Base-by-base conservation (phyloP, 2,329 filamentous ascomycete genomes). In the Nemania sp. region DNA sequence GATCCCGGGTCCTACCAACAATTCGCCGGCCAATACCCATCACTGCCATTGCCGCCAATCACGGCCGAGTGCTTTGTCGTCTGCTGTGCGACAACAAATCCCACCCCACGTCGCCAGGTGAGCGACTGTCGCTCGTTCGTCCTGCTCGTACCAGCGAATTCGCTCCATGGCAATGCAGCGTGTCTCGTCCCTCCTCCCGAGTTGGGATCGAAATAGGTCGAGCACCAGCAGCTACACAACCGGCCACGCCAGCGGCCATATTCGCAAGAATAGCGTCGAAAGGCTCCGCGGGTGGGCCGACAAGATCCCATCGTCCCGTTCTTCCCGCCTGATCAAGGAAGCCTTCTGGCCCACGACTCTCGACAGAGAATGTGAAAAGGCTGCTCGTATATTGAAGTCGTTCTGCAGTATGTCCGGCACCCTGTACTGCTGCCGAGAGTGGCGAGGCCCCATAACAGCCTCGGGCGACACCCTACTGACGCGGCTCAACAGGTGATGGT, bases 291-390 rank as follows among this genome's bases (percentile, higher is more conserved):
- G 76, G 51, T 81, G 79, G 79, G 75, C 78, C 67, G 72, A 75
- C 68, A 67, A 76, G 74, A 73, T 80, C 63, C 85, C 87, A 60
- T 81, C 85, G 39, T 87, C 88, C 70, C 84, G 80, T 60, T 87
- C 63, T 15, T 67, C 70, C 34, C 70, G 85, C 67, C 77, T 91
- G 35, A 88, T 87, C 59, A 83, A 83, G 32, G 91, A 96, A 74
- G 87, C 90, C 21, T 94, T 94, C 71, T 95, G 90, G 90, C 92
- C 92, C 2, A 89, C 90, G 34, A 90, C 88, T 1, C 80, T 97
- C 53, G 93, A 97, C 73, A 89, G 90, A 68, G 93, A 97, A 80
- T 90, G 90, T 76, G 91, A 97, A 77, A 97, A 97, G 78, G 91
- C 92, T 48, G 92, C 92, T 60, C 84, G 92, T 58, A 97, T 97